Evolutionary conservation across 2,329 filamentous ascomycete genomes (phyloP).

Genomic region (Aspergillus neotritici): DNA sequence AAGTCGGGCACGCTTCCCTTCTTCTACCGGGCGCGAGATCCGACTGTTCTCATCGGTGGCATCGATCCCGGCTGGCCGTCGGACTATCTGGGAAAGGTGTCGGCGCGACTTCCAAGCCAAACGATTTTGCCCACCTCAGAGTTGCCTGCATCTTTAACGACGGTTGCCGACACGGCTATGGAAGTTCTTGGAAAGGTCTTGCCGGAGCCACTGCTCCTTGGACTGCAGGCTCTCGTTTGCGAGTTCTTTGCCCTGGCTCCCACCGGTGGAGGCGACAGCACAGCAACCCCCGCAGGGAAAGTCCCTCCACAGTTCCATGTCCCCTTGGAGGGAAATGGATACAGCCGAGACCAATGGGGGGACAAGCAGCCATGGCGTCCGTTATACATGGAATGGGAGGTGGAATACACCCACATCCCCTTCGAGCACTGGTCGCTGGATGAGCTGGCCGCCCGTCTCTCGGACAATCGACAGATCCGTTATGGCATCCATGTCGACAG

Average conservation of each 20-base stretch:
- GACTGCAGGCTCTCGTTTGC: no score
- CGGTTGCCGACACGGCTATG: no score
- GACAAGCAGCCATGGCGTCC: slow-evolving; percentile 37
- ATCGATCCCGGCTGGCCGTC: slow-evolving; percentile 36
- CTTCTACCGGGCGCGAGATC: slow-evolving; percentile 32
- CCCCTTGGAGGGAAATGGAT: background rate
- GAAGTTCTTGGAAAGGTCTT: no score
- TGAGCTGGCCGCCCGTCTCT: background rate
- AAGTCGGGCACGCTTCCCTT: slow-evolving; percentile 19
- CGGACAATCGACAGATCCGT: no score
- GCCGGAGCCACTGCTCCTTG: no score
- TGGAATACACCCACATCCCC: slow-evolving; percentile 38
- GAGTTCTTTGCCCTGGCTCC: background rate
- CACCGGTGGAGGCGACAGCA: background rate
- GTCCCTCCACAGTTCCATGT: slow-evolving; percentile 18
- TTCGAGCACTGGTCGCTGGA: slow-evolving; percentile 29
- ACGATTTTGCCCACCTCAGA: background rate
- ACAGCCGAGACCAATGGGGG: slow-evolving; percentile 28
- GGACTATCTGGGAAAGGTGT: slow-evolving; percentile 25
- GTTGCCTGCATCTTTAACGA: no score
- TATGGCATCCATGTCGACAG: no score
- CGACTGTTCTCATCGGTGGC: slow-evolving; percentile 36
- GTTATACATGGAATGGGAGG: slow-evolving; percentile 43
- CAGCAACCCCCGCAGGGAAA: background rate
- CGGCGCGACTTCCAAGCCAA: background rate